Base-by-base conservation (phyloP, 1,284 basidiomycete species). In the Cutaneotrichosporon daszewskae region DNA sequence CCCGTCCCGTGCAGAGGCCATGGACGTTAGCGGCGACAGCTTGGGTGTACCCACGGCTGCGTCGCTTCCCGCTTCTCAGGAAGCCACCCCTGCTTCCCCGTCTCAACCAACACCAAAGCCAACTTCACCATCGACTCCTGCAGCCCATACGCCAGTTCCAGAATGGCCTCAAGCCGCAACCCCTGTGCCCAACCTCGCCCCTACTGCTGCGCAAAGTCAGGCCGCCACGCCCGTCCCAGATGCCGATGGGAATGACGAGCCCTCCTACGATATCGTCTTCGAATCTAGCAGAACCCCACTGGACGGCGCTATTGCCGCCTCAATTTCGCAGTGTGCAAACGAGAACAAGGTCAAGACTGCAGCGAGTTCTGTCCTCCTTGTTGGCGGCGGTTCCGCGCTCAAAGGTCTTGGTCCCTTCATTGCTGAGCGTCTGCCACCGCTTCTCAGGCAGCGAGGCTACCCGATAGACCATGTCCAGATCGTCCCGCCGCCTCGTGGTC, bases 231-330 rank as follows among this genome's bases (percentile, higher is more conserved):
- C 50, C 3, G 47, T 36, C 3, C 47, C 54, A 0, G 46, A 49
- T 26, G 39, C 45, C 6, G 56, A 41, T 18, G 35, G 14, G 11
- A 36, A 17, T 20, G 43, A 51, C 16, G 20, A 33, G 19, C 38
- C 41, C 3, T 29, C 37, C 28, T 37, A 25, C 34, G 43, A 56
- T 28, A 52, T 66, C 20, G 44, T 55, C 13, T 82, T 78, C 54
- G 92, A 96, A 72, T 85, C 94, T 22, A 83, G 84, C 67, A 90
- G 91, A 68, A 77, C 94, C 29, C 88, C 94, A 0, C 76, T 98
- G 41, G 95, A 98, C 62, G 85, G 88, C 11, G 95, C 92, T 3
- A 87, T 97, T 51, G 89, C 90, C 68, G 90, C 94, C 56, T 86
- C 87, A 47, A 82, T 92, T 14, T 77, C 89, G 9, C 83, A 87